Evolutionary conservation across 2,329 filamentous ascomycete genomes (phyloP).

Genomic region (Curvularia lunata): DNA sequence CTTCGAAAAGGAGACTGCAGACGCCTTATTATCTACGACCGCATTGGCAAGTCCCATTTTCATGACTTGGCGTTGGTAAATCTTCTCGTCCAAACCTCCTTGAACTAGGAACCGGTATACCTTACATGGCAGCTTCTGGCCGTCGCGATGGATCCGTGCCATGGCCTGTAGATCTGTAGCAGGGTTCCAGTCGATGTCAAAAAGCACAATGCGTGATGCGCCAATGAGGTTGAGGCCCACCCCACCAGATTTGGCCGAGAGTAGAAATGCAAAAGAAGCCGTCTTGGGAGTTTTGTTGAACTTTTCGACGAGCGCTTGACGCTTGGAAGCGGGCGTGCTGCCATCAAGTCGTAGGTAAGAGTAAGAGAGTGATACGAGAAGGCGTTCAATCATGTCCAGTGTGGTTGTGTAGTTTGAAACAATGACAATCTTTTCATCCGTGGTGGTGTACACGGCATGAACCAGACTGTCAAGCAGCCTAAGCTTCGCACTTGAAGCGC

Average conservation of each 20-base stretch:
- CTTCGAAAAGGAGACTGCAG: constrained; percentile 66
- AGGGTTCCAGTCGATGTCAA: constrained; percentile 79
- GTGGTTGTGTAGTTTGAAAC: constrained; percentile 80
- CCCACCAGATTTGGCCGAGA: constrained; percentile 75
- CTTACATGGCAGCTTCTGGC: constrained; percentile 70
- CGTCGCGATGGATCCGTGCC: constrained; percentile 75
- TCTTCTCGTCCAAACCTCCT: constrained; percentile 75
- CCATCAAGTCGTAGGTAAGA: constrained; percentile 73
- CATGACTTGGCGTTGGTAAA: constrained; percentile 74
- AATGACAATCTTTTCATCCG: constrained; percentile 73
- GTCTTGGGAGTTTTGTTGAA: constrained; percentile 68
- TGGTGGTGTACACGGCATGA: constrained; percentile 64
- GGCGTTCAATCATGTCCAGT: constrained; percentile 68
- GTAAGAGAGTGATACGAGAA: constrained; percentile 66
- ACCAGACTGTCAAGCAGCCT: constrained; percentile 71
- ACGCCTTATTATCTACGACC: constrained; percentile 71
- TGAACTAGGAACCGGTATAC: constrained; percentile 74
- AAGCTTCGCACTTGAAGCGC: constrained; percentile 69
- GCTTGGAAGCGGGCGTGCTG: constrained; percentile 66
- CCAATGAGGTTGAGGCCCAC: constrained; percentile 74
- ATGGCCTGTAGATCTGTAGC: constrained; percentile 76
- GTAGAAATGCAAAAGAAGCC: constrained; percentile 70
- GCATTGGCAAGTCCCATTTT: constrained; percentile 74
- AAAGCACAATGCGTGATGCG: constrained; percentile 72
- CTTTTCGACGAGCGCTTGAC: constrained; percentile 71